A percentile compares a stretch with the other conserved stretches of the same genome.
These are phyloP conservation scores for Zygosaccharomyces pseudobailii DNA, from an alignment of 1,139 yeast genomes.

Conservation along the genomic window DNA sequence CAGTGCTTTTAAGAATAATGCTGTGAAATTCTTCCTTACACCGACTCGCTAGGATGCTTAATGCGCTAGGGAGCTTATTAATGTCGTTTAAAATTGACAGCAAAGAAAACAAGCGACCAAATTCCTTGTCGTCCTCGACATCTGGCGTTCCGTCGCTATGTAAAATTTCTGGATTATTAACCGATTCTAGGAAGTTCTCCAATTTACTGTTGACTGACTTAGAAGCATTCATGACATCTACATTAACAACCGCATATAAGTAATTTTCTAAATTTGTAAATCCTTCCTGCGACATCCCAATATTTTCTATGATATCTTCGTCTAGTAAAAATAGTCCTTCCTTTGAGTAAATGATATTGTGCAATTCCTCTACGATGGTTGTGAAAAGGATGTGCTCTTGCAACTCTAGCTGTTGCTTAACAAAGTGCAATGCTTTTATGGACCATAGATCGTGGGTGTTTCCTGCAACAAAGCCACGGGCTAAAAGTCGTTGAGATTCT, in stretches of 20 bases:
- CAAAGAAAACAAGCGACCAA: constrained; percentile 36
- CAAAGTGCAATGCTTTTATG: constrained; percentile 54
- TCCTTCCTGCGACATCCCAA: constrained; percentile 23
- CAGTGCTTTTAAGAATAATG: constrained; percentile 57
- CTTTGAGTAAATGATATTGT: constrained; percentile 66
- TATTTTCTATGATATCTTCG: constrained; percentile 19
- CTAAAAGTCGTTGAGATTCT: constrained; percentile 61
- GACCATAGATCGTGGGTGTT: constrained; percentile 58
- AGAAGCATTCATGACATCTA: constrained; percentile 52
- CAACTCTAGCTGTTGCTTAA: constrained; percentile 53
- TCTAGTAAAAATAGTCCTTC: constrained; percentile 15
- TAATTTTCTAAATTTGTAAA: constrained; percentile 53
- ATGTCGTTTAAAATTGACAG: constrained; percentile 57
- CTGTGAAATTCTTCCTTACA: constrained; percentile 46
- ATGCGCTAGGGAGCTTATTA: constrained; percentile 58
- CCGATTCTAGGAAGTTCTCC: constrained; percentile 36
- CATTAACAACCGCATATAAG: constrained; percentile 52
- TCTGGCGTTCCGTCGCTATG: background rate
- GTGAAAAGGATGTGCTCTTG: constrained; percentile 68
- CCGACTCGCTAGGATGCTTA: constrained; percentile 50
- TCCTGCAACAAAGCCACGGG: constrained; percentile 52
- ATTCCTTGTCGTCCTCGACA: constrained; percentile 11
- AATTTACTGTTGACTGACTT: constrained; percentile 37
- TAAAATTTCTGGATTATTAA: constrained; percentile 1
- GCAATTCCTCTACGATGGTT: constrained; percentile 71